phyloP scores from a whole-genome alignment of 73 alveolate genomes.

The Stentor coeruleus region DNA sequence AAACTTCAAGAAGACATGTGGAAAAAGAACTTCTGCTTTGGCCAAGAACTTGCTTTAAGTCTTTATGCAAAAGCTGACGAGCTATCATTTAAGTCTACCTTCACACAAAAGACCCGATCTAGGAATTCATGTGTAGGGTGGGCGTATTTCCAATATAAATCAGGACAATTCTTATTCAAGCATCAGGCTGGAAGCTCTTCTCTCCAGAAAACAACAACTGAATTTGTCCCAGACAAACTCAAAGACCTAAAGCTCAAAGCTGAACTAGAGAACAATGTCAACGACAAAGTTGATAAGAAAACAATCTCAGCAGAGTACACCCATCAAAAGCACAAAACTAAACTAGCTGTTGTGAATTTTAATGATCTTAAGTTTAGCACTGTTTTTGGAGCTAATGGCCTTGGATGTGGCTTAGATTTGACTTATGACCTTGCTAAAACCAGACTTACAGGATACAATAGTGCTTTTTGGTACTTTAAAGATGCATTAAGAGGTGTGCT shows the following conservation, averaged over 20 bases:
- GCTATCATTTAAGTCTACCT: background rate
- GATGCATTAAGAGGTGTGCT: background rate
- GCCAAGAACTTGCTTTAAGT: background rate
- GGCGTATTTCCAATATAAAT: background rate
- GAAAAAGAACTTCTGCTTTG: background rate
- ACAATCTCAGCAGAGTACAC: background rate
- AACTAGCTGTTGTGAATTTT: background rate
- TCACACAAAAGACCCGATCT: background rate
- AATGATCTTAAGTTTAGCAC: background rate
- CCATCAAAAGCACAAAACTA: background rate
- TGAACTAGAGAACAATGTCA: background rate
- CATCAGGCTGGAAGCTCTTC: background rate
- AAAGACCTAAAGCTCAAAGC: background rate
- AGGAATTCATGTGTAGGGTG: background rate
- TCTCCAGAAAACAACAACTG: background rate
- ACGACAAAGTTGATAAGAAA: background rate
- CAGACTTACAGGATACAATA: background rate
- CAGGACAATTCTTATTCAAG: background rate
- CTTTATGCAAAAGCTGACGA: conserved; percentile 1
- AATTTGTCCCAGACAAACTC: background rate
- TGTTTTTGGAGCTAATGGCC: background rate
- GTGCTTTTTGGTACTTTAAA: background rate
- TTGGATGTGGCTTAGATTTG: background rate
- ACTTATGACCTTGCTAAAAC: background rate
- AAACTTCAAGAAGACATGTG: background rate